A percentile compares a stretch with the other conserved stretches of the same genome.
phyloP scores from a whole-genome alignment of 495 filamentous ascomycete genomes.

The Annulohypoxylon bovei region DNA sequence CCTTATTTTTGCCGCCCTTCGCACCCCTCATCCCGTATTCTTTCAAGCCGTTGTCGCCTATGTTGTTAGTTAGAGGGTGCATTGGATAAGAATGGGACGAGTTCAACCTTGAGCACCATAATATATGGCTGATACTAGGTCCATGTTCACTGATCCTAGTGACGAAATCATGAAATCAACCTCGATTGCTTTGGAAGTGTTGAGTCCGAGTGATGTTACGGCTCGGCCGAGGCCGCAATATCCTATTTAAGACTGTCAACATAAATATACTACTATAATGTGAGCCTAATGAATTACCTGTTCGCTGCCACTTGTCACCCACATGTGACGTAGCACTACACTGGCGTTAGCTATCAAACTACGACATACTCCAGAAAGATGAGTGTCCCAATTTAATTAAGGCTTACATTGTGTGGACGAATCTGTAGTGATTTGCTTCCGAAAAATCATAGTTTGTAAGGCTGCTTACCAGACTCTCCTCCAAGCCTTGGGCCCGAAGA shows the following conservation, averaged over 20 bases:
- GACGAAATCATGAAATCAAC: conserved; percentile 78
- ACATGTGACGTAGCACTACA: conserved; percentile 62
- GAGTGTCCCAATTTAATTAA: no score
- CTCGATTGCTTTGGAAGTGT: conserved; percentile 57
- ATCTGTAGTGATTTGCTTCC: conserved; percentile 72
- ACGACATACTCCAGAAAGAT: no score
- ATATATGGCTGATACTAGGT: conserved; percentile 77
- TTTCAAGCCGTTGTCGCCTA: conserved; percentile 68
- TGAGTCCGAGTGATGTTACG: conserved; percentile 66
- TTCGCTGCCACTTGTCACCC: conserved; percentile 65
- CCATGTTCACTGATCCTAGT: conserved; percentile 74
- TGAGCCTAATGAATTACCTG: conserved; percentile 55
- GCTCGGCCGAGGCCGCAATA: conserved; percentile 73
- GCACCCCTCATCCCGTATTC: conserved; percentile 63
- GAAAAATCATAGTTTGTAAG: conserved; percentile 78
- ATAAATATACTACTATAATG: not conserved
- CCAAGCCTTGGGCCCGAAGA: conserved; percentile 70
- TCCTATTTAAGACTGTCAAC: conserved; percentile 42
- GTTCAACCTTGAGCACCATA: conserved; percentile 74
- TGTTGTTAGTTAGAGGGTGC: not conserved
- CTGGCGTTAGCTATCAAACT: conserved; percentile 10
- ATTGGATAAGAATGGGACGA: not conserved
- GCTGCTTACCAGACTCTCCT: conserved; percentile 67
- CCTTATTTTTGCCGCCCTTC: conserved; percentile 46
- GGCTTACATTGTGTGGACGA: conserved; percentile 79